Conservation (phyloP, 2,329 filamentous ascomycete genomes). For the Apiospora sp. region DNA sequence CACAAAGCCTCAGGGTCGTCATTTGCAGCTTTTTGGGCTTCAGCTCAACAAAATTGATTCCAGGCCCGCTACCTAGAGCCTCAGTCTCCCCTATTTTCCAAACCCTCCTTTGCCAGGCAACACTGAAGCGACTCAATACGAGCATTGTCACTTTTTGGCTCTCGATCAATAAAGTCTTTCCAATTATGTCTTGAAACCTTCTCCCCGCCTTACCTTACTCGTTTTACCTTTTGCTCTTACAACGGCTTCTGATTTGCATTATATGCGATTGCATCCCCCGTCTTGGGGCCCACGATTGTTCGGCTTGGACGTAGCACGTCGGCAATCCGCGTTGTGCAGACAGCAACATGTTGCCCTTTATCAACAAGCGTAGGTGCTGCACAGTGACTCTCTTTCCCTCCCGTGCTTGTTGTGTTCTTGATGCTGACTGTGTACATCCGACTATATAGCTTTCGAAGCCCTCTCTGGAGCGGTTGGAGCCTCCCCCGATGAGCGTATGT, state of each 20-base stretch:
- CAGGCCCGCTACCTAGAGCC: background rate
- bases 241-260: background rate
- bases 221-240: background rate
- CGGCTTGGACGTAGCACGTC: background rate
- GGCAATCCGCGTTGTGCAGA: background rate
- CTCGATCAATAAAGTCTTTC: background rate
- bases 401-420: background rate
- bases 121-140: too few relatives aligned
- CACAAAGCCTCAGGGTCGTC: conserved; percentile 16
- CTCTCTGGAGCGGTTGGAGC: conserved; percentile 43
- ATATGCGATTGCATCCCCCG: conserved; percentile 1
- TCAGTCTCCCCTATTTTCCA: background rate
- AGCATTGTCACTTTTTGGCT: background rate
- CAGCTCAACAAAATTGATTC: conserved; percentile 20
- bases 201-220: conserved; percentile 7
- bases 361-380: conserved; percentile 27
- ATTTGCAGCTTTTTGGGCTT: conserved; percentile 15
- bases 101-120: background rate
- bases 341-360: conserved; percentile 29
- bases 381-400: background rate
- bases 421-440: background rate
- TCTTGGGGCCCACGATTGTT: background rate
- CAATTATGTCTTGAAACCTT: conserved; percentile 19
- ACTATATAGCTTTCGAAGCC: conserved; percentile 44
- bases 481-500: conserved; percentile 48